Percentiles rank a stretch among this genome's conserved stretches.
Conservation (phyloP, 192 early-diverging fungal species). For the Entomortierella beljakovae region DNA sequence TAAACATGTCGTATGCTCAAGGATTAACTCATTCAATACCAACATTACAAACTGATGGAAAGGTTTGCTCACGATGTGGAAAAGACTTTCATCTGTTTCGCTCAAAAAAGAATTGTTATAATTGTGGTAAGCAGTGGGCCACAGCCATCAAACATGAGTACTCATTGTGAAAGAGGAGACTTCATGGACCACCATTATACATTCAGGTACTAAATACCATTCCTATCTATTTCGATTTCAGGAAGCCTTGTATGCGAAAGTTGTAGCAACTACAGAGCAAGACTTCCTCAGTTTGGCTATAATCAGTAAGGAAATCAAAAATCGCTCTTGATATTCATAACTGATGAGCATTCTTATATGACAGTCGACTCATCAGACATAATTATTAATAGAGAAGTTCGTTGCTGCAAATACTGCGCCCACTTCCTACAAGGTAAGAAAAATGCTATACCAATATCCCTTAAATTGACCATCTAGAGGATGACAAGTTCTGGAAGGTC, state of each 20-base stretch:
- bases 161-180: not conserved
- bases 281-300: conserved; percentile 53
- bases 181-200: too few species aligned
- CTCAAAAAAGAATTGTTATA: conserved; percentile 47
- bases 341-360: too few species aligned
- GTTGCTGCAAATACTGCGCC: conserved; percentile 46
- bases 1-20: not conserved
- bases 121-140: conserved; percentile 48
- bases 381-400: conserved; percentile 37
- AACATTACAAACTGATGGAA: conserved; percentile 31
- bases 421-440: conserved; percentile 38
- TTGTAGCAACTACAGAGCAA: conserved; percentile 38
- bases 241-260: conserved; percentile 45
- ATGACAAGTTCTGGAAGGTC: not conserved
- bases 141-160: not conserved
- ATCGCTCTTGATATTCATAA: too few species aligned
- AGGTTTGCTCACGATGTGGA: conserved; percentile 47
- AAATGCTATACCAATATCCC: not conserved
- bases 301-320: conserved; percentile 51
- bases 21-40: conserved; percentile 48
- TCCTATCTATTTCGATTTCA: conserved; percentile 4
- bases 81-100: conserved; percentile 56
- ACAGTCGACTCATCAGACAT: too few species aligned
- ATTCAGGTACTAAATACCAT: not conserved
- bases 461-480: not conserved